Base-by-base conservation (phyloP, 176 grass and related monocot genomes). In the Oryza brachyantha region DNA sequence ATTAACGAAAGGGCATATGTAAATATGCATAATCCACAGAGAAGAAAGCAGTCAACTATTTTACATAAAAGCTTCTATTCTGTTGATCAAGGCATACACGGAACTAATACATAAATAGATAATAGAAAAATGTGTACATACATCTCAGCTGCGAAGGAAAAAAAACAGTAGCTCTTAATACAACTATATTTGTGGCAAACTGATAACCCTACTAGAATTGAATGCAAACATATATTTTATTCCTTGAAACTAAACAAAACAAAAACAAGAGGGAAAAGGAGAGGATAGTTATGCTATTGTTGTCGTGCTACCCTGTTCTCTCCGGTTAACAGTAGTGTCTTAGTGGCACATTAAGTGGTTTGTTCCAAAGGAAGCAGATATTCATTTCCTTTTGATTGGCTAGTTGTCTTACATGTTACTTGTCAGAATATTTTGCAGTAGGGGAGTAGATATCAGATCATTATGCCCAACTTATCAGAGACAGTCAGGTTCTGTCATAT, bases 221-320 rank as follows among this genome's bases (percentile, higher is more conserved):
- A 77, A 21, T 3, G 25, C 28, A 48, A 21, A 73, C 73, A 17
- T 11, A 55, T 83, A 59, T n/a, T n/a, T n/a, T n/a, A 41, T 83
- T 72, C 46, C 67, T 76, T 45, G 1, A 25, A 45, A 57, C 16
- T 22, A 73, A 84, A 73, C 37, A 83, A 73, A 71, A 41, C 10
- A 72, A 32, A 68, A 27, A 24, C 42, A 43, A 42, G 0, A 54
- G 37, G 34, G 68, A 31, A 28, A 74, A 67, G 73, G 25, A 63
- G 37, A 43, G n/a, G 52, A 64, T 13, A 67, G 37, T 48, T 61
- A 34, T 68, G 25, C 66, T 69, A 31, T 2, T 68, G 76, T 61
- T 81, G 25, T 81, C 50, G 26, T 43, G 19, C 19, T 76, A 32
- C 60, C 58, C 21, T 12, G n/a, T 11, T 24, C 27, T 62, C 32